Evolutionary conservation across 2,329 filamentous ascomycete genomes (phyloP), one percentile per base, ranked within the genome.

Genomic region (Aspergillus latus): DNA sequence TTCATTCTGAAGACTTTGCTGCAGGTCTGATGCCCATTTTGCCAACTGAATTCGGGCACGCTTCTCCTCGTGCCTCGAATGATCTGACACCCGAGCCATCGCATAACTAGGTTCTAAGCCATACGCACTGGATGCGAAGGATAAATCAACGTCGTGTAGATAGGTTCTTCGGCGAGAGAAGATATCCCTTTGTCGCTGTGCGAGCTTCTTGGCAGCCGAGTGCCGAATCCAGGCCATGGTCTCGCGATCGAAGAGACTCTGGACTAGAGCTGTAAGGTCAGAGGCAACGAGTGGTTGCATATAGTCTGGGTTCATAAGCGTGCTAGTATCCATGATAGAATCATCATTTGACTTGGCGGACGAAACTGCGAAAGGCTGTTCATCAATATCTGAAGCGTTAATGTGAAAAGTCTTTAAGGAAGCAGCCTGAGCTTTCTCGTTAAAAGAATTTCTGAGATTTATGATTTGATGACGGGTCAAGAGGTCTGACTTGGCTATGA

Each of bases 281-380:
- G 91, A 94, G 0, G 83, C 74, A 2, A 89, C 75, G 4, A 97
- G 79, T 1, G 93, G 93, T 59, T 90, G 88, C 11, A 94, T 79
- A 68, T 97, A 97, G 66, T 94, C 89, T 1, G 92, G 88, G 55
- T 87, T 92, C 93, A 97, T 97, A n/a, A 97, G 81, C 0, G 96
- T 79, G 66, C 91, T 96, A 15, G 92, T 93, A 70, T 97, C 93
- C 87, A 97, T 95, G 43, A 82, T 85, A 39, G 96, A 90, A 58
- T 85, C 77, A 65, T 97, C 91, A 21, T 84, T 83, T 1, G 82
- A 84, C 26, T 84, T 79, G 10, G 84, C 83, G 16, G 89, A 94
- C 1, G 93, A 97, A 16, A 96, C 82, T 0, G 90, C 85, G 68
- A 90, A 95, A 2, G 87, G 84, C 57, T 77, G 76, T 10, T 72